These are phyloP conservation scores for Podila epicladia DNA, from an alignment of 192 early-diverging fungal species.

Conservation along the genomic window DNA sequence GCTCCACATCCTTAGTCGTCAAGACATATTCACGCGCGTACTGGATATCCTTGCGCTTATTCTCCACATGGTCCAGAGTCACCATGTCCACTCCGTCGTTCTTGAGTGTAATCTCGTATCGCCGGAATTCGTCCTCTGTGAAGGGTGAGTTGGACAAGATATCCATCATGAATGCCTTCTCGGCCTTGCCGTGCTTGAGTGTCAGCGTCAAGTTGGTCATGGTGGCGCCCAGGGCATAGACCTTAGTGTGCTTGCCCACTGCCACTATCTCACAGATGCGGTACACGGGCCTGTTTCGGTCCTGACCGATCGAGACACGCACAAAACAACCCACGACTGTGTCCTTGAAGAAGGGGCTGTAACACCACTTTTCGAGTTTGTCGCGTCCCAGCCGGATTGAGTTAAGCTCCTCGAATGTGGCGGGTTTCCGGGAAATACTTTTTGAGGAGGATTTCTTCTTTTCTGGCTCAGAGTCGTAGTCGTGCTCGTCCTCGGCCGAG, in stretches of 20 bases:
- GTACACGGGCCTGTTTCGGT: constrained; percentile 69
- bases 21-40: constrained; percentile 68
- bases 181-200: constrained; percentile 74
- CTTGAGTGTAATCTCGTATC: constrained; percentile 63
- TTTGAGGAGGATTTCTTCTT: constrained; percentile 38
- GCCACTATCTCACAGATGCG: constrained; percentile 44
- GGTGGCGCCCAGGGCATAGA: constrained; percentile 68
- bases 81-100: constrained; percentile 58
- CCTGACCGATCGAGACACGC: constrained; percentile 69
- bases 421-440: constrained; percentile 49
- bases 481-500: constrained; percentile 28
- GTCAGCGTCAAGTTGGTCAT: constrained; percentile 72
- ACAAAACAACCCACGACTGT: constrained; percentile 75
- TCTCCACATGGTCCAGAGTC: constrained; percentile 59
- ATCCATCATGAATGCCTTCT: constrained; percentile 78
- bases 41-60: constrained; percentile 65
- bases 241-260: constrained; percentile 53
- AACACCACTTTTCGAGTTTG: constrained; percentile 77
- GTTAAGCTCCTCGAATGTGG: constrained; percentile 72
- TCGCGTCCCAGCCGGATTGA: constrained; percentile 69
- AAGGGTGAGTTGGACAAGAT: constrained; percentile 78
- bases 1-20: constrained; percentile 66
- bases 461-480: constrained; percentile 38
- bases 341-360: constrained; percentile 74
- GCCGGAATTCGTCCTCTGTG: constrained; percentile 69